Percentiles rank a stretch among this genome's conserved stretches.
These are phyloP conservation scores for Dorcoceras hygrometricum DNA, from an alignment of 257 asterid species.

Conservation along the genomic window DNA sequence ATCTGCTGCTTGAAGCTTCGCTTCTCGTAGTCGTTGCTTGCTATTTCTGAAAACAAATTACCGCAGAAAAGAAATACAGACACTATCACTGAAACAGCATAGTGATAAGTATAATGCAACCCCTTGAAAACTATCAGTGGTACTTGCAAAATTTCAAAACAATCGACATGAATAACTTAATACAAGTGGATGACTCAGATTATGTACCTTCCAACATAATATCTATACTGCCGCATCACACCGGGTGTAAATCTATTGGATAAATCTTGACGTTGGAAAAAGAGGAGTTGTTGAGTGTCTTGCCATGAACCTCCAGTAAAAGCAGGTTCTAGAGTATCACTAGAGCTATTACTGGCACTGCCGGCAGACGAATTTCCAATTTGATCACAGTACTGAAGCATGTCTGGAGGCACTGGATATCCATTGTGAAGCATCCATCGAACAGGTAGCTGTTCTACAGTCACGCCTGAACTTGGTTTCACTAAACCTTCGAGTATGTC, in stretches of 20 bases:
- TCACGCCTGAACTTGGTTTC: conserved; percentile 58
- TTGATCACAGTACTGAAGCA: conserved; percentile 77
- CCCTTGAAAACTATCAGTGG: neutral
- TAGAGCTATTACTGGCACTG: conserved; percentile 35
- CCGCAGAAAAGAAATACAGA: conserved; percentile 16
- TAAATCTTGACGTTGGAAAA: conserved; percentile 47
- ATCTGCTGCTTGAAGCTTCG: conserved; percentile 87
- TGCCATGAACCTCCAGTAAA: conserved; percentile 30
- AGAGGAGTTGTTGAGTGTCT: conserved; percentile 36
- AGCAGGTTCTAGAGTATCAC: conserved; percentile 36
- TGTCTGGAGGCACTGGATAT: conserved; percentile 89
- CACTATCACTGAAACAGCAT: conserved; percentile 3
- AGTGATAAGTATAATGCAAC: neutral
- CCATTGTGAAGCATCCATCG: conserved; percentile 99
- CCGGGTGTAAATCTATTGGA: conserved; percentile 72
- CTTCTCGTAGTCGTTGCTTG: conserved; percentile 94
- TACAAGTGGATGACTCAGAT: conserved; percentile 8
- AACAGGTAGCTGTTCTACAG: conserved; percentile 80
- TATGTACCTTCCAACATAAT: conserved; percentile 85
- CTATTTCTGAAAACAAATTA: conserved; percentile 48
- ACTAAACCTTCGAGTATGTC: conserved; percentile 88
- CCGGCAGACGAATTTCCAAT: conserved; percentile 65
- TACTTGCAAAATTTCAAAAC: neutral
- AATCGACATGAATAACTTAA: neutral
- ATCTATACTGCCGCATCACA: conserved; percentile 63